Conservation (phyloP, 805 yeast genomes). For the Jamesozyma lodderae region DNA sequence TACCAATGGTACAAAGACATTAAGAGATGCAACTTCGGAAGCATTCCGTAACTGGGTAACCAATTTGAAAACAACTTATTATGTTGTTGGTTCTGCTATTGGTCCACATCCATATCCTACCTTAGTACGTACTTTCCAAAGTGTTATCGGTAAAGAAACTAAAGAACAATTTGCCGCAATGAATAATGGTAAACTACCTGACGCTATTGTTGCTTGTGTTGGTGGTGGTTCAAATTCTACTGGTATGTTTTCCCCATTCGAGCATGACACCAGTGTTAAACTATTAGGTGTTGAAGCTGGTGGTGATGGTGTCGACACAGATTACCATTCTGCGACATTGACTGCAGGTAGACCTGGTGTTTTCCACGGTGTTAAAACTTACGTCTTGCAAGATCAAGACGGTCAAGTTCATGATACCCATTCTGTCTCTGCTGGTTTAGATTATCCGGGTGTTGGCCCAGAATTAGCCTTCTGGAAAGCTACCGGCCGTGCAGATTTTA, state of each 20-base stretch:
- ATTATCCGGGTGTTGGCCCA: constrained; percentile 99
- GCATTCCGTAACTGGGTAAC: constrained; percentile 96
- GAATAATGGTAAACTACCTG: constrained; percentile 78
- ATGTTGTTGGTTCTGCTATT: constrained; percentile 95
- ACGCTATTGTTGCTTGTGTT: constrained; percentile 94
- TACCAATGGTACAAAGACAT: constrained; percentile 87
- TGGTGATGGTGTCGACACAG: constrained; percentile 90
- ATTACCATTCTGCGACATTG: constrained; percentile 87
- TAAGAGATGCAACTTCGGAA: constrained; percentile 96
- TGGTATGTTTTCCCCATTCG: constrained; percentile 93
- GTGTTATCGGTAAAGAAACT: constrained; percentile 92
- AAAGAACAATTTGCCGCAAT: constrained; percentile 77
- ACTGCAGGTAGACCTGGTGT: constrained; percentile 96
- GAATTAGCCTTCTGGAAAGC: constrained; percentile 93
- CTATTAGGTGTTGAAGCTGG: constrained; percentile 97
- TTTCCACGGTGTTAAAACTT: constrained; percentile 95
- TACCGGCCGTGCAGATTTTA: constrained; percentile 82
- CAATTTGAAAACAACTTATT: constrained; percentile 76
- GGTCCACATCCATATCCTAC: constrained; percentile 99
- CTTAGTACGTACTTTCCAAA: constrained; percentile 94
- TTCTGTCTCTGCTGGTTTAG: constrained; percentile 96
- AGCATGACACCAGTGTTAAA: constrained; percentile 65
- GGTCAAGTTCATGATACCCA: constrained; percentile 98
- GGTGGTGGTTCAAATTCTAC: constrained; percentile 98
- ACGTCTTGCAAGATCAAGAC: constrained; percentile 79